Evolutionary conservation across 257 asterid species (phyloP), one percentile per base, ranked within the genome.

Genomic region (Agastache rugosa): DNA sequence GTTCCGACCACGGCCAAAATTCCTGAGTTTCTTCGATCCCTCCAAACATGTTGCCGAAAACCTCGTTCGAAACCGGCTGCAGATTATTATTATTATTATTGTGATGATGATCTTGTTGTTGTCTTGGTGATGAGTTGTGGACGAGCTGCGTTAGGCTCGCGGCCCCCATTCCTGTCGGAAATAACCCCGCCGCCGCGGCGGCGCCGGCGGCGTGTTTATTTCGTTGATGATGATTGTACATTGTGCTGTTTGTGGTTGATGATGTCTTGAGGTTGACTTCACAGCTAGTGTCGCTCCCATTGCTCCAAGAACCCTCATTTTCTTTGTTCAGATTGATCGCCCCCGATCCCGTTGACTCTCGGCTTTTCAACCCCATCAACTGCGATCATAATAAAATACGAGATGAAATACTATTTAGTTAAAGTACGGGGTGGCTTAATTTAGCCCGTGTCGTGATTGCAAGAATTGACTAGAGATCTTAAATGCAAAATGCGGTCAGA

Each of bases 1-100:
- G 93, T 39, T 84, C 92, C 0, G 91, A 76, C 98, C 98, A 93
- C 6, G 90, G 85, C 96, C 96, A 93, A 39, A 84, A 85, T 22
- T 84, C 88, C 19, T 85, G 87, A 50, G 77, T 92, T 53, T 89
- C 97, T 50, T 93, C 94, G 9, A 75, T 74, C 9, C 83, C 75
- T 27, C 82, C 86, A 31, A 88, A 90, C 86, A 87, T 77, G 85
- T 79, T 86, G 78, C 85, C 81, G 63, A 84, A 86, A 20, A 88
- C 79, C 44, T 86, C 96, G 25, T 77, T 84, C n/a, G 83, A 17
- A 25, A 75, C 63, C 1, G 91, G 75, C 27, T n/a, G 59, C 31
- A 20, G 69, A 14, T 12, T 45, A 14, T 45, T 8, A 39, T 39
- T 8, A 9, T 39, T 39, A 8, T 39, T 83, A 31, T 53, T 15